A percentile compares a stretch with the other conserved stretches of the same genome.
Conservation (phyloP, 192 early-diverging fungal genomes). For the Coemansia asiatica region DNA sequence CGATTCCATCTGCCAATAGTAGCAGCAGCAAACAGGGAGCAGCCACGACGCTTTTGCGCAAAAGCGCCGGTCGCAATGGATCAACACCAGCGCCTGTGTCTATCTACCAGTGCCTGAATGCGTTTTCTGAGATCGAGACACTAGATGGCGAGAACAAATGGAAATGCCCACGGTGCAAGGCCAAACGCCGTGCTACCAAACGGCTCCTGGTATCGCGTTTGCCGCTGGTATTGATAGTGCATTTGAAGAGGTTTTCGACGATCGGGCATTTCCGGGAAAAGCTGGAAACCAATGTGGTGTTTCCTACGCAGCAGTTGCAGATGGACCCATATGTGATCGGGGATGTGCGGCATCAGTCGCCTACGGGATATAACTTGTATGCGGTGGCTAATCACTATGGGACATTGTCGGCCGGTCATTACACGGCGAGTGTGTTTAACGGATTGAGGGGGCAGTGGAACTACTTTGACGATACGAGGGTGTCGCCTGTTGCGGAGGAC, state of each 20-base stretch:
- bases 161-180: constrained; percentile 84
- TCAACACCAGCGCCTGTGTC: constrained; percentile 19
- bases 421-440: constrained; percentile 70
- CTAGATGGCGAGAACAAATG: constrained; percentile 91
- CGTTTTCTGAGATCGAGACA: constrained; percentile 80
- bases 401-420: constrained; percentile 73
- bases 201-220: constrained; percentile 72
- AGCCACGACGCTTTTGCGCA: constrained; percentile 20
- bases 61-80: constrained; percentile 8
- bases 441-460: constrained; percentile 70
- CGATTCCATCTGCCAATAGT: constrained; percentile 65
- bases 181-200: constrained; percentile 73
- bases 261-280: constrained; percentile 93
- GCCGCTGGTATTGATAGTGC: constrained; percentile 88
- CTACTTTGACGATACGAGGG: constrained; percentile 84
- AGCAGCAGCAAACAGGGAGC: constrained; percentile 30
- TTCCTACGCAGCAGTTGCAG: constrained; percentile 69
- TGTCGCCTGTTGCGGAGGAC: constrained; percentile 37
- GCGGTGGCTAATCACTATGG: constrained; percentile 83
- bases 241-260: constrained; percentile 92
- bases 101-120: constrained; percentile 83
- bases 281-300: constrained; percentile 82
- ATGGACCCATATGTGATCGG: constrained; percentile 60
- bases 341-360: constrained; percentile 1
- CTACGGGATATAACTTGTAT: constrained; percentile 72